A percentile compares a stretch with the other conserved stretches of the same genome.
Evolutionary conservation across 176 grass and related monocot genomes (phyloP).

Genomic region (Stipa capillata): DNA sequence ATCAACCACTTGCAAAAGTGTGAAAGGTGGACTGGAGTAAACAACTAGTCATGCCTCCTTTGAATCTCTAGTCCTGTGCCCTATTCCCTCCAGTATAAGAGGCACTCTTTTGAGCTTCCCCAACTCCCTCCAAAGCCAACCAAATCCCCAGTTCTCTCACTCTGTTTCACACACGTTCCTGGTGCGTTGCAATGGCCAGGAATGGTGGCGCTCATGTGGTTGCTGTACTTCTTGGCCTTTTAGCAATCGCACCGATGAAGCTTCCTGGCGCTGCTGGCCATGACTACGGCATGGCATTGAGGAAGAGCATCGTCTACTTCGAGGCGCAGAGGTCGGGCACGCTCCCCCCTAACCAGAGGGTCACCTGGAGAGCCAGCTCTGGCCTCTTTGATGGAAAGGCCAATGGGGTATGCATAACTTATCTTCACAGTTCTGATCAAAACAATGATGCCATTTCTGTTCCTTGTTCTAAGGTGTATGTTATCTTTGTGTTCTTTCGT

Average conservation of each 20-base stretch:
- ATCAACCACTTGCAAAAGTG: neutral
- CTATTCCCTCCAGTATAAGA: slow-evolving; percentile 25
- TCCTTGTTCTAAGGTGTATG: neutral
- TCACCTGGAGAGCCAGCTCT: slow-evolving; percentile 65
- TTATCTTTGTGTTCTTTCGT: neutral
- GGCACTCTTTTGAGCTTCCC: neutral
- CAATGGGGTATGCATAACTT: slow-evolving; percentile 44
- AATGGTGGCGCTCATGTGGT: neutral
- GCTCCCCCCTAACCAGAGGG: slow-evolving; percentile 57
- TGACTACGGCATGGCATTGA: slow-evolving; percentile 62
- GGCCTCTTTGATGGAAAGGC: slow-evolving; percentile 73
- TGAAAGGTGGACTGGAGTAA: neutral
- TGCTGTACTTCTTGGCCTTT: neutral
- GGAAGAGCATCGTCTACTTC: slow-evolving; percentile 75
- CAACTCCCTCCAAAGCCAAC: slow-evolving; percentile 7
- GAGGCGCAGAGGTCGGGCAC: slow-evolving; percentile 74
- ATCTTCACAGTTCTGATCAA: neutral
- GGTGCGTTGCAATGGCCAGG: slow-evolving; percentile 13
- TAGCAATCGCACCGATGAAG: slow-evolving; percentile 8
- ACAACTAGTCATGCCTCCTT: slow-evolving; percentile 7
- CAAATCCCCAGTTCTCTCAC: neutral
- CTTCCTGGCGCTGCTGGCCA: slow-evolving; percentile 25
- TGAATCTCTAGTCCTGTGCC: neutral
- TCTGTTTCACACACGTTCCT: neutral
- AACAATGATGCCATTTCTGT: neutral